These are phyloP conservation scores for Rhizopus arrhizus DNA, from an alignment of 371 early-diverging fungal species.

Conservation along the genomic window DNA sequence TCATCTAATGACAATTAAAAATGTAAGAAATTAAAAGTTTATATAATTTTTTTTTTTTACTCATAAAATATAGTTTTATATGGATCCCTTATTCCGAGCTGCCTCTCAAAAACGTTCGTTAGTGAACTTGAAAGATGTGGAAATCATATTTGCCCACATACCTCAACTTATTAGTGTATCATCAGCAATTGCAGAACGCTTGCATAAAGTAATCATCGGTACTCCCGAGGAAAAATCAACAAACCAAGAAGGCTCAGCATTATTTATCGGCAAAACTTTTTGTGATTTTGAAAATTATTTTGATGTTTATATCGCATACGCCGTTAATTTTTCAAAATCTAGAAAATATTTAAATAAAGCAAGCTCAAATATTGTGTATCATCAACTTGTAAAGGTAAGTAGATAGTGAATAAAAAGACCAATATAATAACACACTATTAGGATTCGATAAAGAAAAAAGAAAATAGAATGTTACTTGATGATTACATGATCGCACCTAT, in stretches of 20 bases:
- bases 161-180: slow-evolving; percentile 35
- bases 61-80: slow-evolving; percentile 27
- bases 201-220: slow-evolving; percentile 10
- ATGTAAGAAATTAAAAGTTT: slow-evolving; percentile 15
- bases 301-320: slow-evolving; percentile 38
- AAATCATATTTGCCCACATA: slow-evolving; percentile 41
- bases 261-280: slow-evolving; percentile 31
- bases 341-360: slow-evolving; percentile 30
- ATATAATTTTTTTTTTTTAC: not conserved
- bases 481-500: slow-evolving; percentile 62
- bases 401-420: not conserved
- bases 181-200: slow-evolving; percentile 13
- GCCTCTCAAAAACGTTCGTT: slow-evolving; percentile 23
- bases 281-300: slow-evolving; percentile 31
- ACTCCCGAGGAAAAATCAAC: slow-evolving; percentile 4
- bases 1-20: slow-evolving; percentile 35
- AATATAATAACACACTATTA: not conserved
- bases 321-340: slow-evolving; percentile 36
- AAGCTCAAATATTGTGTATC: slow-evolving; percentile 35
- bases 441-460: slow-evolving; percentile 32
- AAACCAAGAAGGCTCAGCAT: not conserved
- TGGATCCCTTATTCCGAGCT: slow-evolving; percentile 38
- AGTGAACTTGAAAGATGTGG: slow-evolving; percentile 30
- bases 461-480: slow-evolving; percentile 39
- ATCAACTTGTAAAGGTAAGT: slow-evolving; percentile 34